These are phyloP conservation scores for Aureobasidium sp. DNA, from an alignment of 2,329 filamentous ascomycete species.

Conservation along the genomic window DNA sequence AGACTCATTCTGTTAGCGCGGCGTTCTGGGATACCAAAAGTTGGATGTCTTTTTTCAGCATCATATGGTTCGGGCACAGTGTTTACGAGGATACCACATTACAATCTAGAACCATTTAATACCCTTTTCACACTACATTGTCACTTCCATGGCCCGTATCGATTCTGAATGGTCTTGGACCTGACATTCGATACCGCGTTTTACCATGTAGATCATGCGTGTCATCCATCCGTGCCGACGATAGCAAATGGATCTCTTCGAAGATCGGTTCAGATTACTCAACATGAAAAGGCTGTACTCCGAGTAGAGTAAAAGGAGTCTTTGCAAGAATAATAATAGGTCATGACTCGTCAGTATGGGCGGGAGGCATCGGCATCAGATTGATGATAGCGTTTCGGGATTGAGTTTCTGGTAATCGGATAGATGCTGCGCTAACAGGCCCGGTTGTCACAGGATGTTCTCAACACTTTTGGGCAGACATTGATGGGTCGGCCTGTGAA, in stretches of 20 bases:
- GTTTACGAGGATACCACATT: neutral
- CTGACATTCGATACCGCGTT: neutral
- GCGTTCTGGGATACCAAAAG: conserved; percentile 9
- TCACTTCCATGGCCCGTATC: no score
- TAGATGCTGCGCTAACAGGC: conserved; percentile 4
- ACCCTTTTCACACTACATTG: neutral
- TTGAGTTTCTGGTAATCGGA: neutral
- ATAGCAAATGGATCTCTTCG: neutral
- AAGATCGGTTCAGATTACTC: neutral
- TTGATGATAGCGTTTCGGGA: conserved; percentile 1
- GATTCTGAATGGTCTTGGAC: no score
- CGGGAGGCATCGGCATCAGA: neutral
- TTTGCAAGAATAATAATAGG: neutral
- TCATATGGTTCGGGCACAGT: neutral
- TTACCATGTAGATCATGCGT: neutral
- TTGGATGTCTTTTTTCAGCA: neutral
- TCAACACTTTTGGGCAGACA: neutral
- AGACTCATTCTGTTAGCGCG: neutral
- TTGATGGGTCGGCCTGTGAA: neutral
- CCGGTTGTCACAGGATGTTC: neutral
- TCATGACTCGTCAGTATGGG: neutral
- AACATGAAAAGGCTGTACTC: neutral
- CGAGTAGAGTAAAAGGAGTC: neutral
- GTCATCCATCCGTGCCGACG: no score
- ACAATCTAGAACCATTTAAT: neutral